Evolutionary conservation across 768 basidiomycete genomes (phyloP), one percentile per base, ranked within the genome.

Genomic region (Heimioporus sp.): DNA sequence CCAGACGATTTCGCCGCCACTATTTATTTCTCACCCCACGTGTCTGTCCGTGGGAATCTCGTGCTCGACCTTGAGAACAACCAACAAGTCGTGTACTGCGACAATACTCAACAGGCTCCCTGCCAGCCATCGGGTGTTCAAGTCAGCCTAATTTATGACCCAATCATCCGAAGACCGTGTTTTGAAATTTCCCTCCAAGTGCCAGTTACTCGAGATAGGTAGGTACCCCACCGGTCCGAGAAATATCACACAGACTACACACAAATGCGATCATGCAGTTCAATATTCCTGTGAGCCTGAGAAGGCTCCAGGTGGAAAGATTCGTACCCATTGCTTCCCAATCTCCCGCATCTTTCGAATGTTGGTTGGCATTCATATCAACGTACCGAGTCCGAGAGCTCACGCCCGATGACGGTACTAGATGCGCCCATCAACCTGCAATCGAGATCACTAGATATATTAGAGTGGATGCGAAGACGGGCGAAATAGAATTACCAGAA

Each of bases 311-410:
- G 56, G 38, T 28, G 68, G 69, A n/a, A 58, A 54, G 44, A 32
- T 53, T 21, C 59, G 66, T 9, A 56, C 81, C 42, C 77, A 81
- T 35, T 93, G 90, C 64, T 83, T 80, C 63, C 91, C 90, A 7
- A 69, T 93, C 41, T 80, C 86, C 28, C 81, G 92, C 15, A 75
- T 92, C 24, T 88, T 94, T 60, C 75, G 76, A 65, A 72, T 89
- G 90, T 88, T 61, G 69, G 82, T 68, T 9, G 10, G 21, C 38
- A 21, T 36, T 49, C 41, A 15, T 38, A 28, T 62, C 57, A 35
- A 16, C 24, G 24, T 28, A 28, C 10, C 10, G 30, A 13, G 17
- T 34, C 35, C 32, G 16, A 45, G 17, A 21, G 30, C 53, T 63
- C 39, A 61, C 52, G 41, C 24, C 19, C 13, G 10, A 35, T 41